Evolutionary conservation across 768 basidiomycete species (phyloP), one percentile per base, ranked within the genome.

Genomic region (Mycena vitilis): DNA sequence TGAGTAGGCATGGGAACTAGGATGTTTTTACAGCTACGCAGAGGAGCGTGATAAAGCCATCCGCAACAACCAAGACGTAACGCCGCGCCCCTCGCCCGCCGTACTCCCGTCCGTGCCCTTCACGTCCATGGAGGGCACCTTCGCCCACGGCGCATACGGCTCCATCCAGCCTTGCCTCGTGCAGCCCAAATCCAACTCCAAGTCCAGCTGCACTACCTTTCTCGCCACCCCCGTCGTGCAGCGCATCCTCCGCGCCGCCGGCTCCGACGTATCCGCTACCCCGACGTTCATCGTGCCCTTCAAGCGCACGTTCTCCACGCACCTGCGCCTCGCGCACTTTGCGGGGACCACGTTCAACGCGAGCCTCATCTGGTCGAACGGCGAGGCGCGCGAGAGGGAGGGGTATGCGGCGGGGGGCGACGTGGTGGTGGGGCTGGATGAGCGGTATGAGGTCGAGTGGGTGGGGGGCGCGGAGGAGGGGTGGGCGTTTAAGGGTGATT

Each of bases 381-480:
- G 66, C 3, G 79, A 75, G 34, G 75, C 76, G 11, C 71, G 79
- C 8, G 57, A 61, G 44, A 54, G 63, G 8, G 79, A 80, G 60
- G 80, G 79, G 22, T 73, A 66, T 25, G 37, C 42, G 62, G 62
- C 70, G 20, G 73, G 69, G 4, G 81, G 78, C 0, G 81, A 80
- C 45, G 60, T 83, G n/a, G 30, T 83, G 15, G 73, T 76, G 23
- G 80, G 80, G 10, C 69, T 82, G 15, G 80, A 83, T 45, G 77
- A 81, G 42, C 70, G 73, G 48, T 83, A 76, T 62, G 79, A 78
- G 38, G 80, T 78, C 12, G 83, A 83, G 57, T 84, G 81, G 82
- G 80, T 84, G 18, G 54, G 40, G 5, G 74, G 65, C 11, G 70
- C 71, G 3, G 74, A 75, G n/a, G 78, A 79, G 59, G 82, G 83